A percentile compares a stretch with the other conserved stretches of the same genome.
phyloP scores from a whole-genome alignment of 1,139 yeast genomes.

The Debaryomyces nepalensis region DNA sequence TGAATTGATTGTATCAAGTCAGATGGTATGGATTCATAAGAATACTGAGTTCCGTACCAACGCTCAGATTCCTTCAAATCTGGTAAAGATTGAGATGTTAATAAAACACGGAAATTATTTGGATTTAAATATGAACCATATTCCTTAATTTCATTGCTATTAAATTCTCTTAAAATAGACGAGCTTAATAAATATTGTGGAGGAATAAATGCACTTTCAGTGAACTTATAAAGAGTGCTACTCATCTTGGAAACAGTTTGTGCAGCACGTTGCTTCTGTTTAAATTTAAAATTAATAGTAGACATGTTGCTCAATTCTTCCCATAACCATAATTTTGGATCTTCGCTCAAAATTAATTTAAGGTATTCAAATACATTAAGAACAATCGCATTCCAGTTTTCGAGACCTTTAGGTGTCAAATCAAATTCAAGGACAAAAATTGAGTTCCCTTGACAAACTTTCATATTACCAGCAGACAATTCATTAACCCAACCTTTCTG shows the following conservation, averaged over 20 bases:
- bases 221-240: constrained; percentile 44
- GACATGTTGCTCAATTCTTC: constrained; percentile 53
- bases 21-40: constrained; percentile 48
- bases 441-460: constrained; percentile 71
- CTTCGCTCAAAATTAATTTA: constrained; percentile 50
- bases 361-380: constrained; percentile 72
- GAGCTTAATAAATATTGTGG: constrained; percentile 62
- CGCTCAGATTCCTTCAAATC: constrained; percentile 57
- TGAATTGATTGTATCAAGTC: constrained; percentile 42
- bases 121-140: constrained; percentile 56
- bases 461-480: constrained; percentile 74
- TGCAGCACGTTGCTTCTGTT: constrained; percentile 67
- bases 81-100: constrained; percentile 56
- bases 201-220: constrained; percentile 55
- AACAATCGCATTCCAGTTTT: constrained; percentile 64
- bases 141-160: constrained; percentile 56
- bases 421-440: constrained; percentile 71
- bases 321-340: constrained; percentile 66
- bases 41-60: constrained; percentile 92
- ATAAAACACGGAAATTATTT: constrained; percentile 61
- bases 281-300: constrained; percentile 61
- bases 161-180: constrained; percentile 61
- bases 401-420: constrained; percentile 73
- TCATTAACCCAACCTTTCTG: constrained; percentile 76
- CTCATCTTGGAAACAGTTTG: constrained; percentile 61